Conservation (phyloP, 2,329 filamentous ascomycete species). For the Rugonectria rugulosa region DNA sequence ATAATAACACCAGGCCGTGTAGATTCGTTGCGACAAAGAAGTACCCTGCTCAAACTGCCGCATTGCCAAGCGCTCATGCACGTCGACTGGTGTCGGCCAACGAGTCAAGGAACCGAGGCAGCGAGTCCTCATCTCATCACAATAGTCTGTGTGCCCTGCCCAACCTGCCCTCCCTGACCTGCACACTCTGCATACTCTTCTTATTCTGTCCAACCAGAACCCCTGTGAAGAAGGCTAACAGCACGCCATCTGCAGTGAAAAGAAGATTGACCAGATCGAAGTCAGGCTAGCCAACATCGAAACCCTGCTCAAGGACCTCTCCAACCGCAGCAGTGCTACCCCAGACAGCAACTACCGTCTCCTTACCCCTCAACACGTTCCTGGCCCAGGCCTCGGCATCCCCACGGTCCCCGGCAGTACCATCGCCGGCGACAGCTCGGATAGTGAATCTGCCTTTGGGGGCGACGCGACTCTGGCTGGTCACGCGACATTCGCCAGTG, state of each 20-base stretch:
- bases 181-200: too few species aligned
- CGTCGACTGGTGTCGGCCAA: conserved; percentile 62
- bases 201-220: background rate
- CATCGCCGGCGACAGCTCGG: conserved; percentile 48
- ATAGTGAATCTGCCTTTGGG: conserved; percentile 52
- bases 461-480: conserved; percentile 58
- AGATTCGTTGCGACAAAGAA: conserved; percentile 68
- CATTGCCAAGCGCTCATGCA: conserved; percentile 60
- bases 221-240: conserved; percentile 6
- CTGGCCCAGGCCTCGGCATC: conserved; percentile 31
- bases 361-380: conserved; percentile 33
- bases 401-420: conserved; percentile 40
- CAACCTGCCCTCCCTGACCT: background rate
- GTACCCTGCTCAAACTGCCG: conserved; percentile 66
- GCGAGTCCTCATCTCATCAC: conserved; percentile 65
- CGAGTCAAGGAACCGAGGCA: conserved; percentile 63
- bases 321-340: conserved; percentile 37
- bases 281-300: conserved; percentile 55
- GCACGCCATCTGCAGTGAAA: conserved; percentile 49
- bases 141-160: conserved; percentile 58
- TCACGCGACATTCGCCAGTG: conserved; percentile 61
- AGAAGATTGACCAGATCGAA: conserved; percentile 60
- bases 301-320: conserved; percentile 49
- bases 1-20: conserved; percentile 31
- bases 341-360: conserved; percentile 33